These are phyloP conservation scores for Brassica rapa DNA, from an alignment of 345 rosid genomes.

Conservation along the genomic window DNA sequence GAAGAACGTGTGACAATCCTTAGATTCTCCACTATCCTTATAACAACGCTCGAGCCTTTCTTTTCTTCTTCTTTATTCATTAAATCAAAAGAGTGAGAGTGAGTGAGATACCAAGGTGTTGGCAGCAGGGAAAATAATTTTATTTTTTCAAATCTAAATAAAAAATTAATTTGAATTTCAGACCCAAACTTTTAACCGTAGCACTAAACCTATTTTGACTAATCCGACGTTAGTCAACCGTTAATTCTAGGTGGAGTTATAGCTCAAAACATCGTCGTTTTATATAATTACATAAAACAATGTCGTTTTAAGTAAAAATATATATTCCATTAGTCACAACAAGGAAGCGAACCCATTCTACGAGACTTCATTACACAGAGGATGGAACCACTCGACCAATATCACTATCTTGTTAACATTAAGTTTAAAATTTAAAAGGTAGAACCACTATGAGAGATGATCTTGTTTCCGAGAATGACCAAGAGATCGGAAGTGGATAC, in stretches of 20 bases:
- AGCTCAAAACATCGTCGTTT: no score
- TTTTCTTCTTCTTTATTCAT: conserved; percentile 10
- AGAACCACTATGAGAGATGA: neutral
- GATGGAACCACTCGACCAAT: neutral
- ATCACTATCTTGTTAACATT: neutral
- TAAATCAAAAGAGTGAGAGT: neutral
- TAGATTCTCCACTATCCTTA: conserved; percentile 13
- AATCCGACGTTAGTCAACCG: no score
- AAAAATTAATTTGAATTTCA: no score
- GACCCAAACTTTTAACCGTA: no score
- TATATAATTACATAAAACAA: no score
- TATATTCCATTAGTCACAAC: neutral
- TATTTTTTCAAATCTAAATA: no score
- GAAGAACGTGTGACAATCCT: conserved; percentile 43
- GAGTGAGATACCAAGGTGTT: no score
- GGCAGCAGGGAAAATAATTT: no score
- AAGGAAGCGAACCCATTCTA: neutral
- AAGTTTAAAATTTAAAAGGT: neutral
- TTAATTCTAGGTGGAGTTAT: no score
- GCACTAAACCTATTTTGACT: no score
- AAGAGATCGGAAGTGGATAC: neutral
- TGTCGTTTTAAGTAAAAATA: no score
- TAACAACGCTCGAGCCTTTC: no score
- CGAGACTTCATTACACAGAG: neutral
- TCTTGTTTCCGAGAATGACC: neutral